Base-by-base conservation (phyloP, 2,329 filamentous ascomycete species). In the Colletotrichum tabaci region DNA sequence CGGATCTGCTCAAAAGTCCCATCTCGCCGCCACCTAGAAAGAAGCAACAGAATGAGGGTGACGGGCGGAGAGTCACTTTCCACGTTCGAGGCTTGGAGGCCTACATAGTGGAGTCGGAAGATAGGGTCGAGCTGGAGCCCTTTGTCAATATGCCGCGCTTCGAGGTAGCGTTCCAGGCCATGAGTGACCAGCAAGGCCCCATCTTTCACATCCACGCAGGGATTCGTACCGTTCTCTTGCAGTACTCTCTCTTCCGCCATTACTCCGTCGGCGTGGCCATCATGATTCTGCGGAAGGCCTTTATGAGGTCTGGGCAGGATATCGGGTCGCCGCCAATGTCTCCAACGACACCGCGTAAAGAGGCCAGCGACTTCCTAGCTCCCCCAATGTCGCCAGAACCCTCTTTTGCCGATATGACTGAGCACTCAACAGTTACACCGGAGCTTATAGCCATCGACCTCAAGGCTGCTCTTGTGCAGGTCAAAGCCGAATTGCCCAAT, bases 221-320 rank as follows among this genome's bases (percentile, higher is more conserved):
- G 63, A 88, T 96, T 23, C 92, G 93, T 75, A 94, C 93, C 7
- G 83, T 99, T 2, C 90, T 94, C 72, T 78, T 97, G 9, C 93
- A 97, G 61, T 98, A 98, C 79, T 99, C 97, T 0, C 88, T 99
- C 0, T 98, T 97, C 80, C 92, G 95, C 4, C 95, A 98, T 79
- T 99, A 98, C 78, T 93, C 95, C 0, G 87, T 97, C 35, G 93
- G 94, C 1, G 91, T 98, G 71, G 96, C 96, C 10, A 84, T 88
- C 30, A 91, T 91, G 78, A 94, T 97, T 3, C 81, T 99, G 30
- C 87, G 88, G 65, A 91, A 90, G 77, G 92, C 93, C 0, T 93
- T 95, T 74, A 81, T 89, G 80, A 86, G 83, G 69, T 87, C 88
- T 1, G 82, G 83, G 47, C 82, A 81, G 35, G 86, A 88, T 70